Evolutionary conservation across 2,329 filamentous ascomycete species (phyloP), one percentile per base, ranked within the genome.

Genomic region (Microascus cirrosus): DNA sequence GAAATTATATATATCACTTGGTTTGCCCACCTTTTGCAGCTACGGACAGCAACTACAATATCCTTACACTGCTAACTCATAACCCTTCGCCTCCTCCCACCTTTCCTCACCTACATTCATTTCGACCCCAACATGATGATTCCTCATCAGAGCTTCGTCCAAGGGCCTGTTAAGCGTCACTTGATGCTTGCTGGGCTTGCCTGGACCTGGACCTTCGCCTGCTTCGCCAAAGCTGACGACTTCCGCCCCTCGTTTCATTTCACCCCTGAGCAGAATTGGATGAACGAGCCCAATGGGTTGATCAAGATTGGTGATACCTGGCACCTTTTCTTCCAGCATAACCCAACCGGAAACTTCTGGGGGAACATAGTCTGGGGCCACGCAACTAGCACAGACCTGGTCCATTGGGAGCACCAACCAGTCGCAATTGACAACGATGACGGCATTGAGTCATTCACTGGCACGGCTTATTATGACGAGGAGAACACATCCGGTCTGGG

Each of bases 231-330:
- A 5, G 36, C 36, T 4, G 36, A 42, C 18, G 42, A 48, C 42
- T 48, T 48, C 11, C 24, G 63, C 65, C 22, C 59, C 54, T 32
- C 32, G 15, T 48, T 48, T n/a, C 42, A 48, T 22, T 48, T 48
- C 15, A n/a, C 22, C 18, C 42, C 42, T 3, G 42, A 48, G 20
- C 15, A 48, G 42, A 48, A 48, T 48, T 48, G 42, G 42, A 48
- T 48, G 42, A 48, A 48, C 15, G 42, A 48, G 42, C 42, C 42
- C 15, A 48, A 48, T n/a, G 42, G 42, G 18, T n/a, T 48, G 8
- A 48, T 48, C 42, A 48, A 48, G 15, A 48, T 48, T n/a, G 42
- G 15, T 10, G 22, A 11, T 22, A 48, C 42, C 18, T 48, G 42
- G 42, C 42, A 48, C 8, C 42, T 48, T 20, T 48, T 48, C 42